These are phyloP conservation scores for Monosporascus sp. DNA, from an alignment of 2,329 filamentous ascomycete genomes.

Conservation along the genomic window DNA sequence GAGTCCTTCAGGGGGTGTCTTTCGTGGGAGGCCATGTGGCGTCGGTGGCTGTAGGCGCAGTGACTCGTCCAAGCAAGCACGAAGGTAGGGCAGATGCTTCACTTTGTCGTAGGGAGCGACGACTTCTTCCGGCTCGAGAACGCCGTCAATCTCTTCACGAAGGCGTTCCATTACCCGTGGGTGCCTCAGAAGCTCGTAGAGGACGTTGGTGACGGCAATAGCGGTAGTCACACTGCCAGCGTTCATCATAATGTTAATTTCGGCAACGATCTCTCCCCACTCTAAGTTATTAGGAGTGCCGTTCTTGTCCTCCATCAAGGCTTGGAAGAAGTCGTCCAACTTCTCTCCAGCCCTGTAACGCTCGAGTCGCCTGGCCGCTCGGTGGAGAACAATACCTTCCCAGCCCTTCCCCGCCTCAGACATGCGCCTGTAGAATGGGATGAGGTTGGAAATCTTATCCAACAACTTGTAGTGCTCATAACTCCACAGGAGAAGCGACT, in stretches of 20 bases:
- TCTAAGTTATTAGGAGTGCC: constrained; percentile 39
- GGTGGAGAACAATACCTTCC: constrained; percentile 42
- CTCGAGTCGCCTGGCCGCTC: constrained; percentile 35
- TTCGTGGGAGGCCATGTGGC: constrained; percentile 35
- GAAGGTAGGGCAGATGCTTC: constrained; percentile 45
- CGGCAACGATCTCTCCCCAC: constrained; percentile 53
- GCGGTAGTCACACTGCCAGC: constrained; percentile 46
- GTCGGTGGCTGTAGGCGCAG: constrained; percentile 40
- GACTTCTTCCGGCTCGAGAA: constrained; percentile 35
- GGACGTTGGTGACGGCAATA: constrained; percentile 44
- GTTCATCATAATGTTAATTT: constrained; percentile 47
- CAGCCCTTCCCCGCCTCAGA: constrained; percentile 35
- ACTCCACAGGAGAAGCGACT: constrained; percentile 43
- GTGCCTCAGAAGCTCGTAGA: constrained; percentile 46
- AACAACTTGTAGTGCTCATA: constrained; percentile 45
- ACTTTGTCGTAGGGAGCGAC: constrained; percentile 45
- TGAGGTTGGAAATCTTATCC: constrained; percentile 39
- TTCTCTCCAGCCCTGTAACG: constrained; percentile 45
- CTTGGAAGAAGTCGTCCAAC: constrained; percentile 53
- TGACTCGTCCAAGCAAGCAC: constrained; percentile 45
- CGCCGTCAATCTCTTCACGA: constrained; percentile 39
- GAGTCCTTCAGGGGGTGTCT: constrained; percentile 38
- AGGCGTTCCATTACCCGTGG: constrained; percentile 34
- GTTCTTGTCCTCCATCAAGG: constrained; percentile 44
- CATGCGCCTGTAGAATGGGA: constrained; percentile 37